Conservation (phyloP, 1,139 yeast species). For the Debaryomyces sp. region DNA sequence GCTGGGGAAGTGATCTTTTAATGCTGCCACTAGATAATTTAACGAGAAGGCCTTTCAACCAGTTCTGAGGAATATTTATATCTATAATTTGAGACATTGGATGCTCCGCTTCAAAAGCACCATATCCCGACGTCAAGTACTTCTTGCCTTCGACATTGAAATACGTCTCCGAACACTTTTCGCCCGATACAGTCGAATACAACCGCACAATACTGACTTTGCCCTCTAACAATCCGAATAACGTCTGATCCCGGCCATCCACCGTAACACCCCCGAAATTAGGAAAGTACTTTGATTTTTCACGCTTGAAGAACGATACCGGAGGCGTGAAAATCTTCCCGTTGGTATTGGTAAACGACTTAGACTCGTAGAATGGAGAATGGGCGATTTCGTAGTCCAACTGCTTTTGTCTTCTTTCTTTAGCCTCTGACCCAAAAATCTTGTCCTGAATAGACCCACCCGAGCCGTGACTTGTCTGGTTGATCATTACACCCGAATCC, state of each 20-base stretch:
- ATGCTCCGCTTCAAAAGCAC: conserved; percentile 32
- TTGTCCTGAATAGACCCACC: conserved; percentile 27
- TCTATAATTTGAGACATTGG: conserved; percentile 73
- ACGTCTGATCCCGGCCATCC: conserved; percentile 36
- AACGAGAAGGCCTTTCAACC: conserved; percentile 65
- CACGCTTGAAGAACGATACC: conserved; percentile 68
- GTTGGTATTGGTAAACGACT: conserved; percentile 74
- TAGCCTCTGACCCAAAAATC: conserved; percentile 41
- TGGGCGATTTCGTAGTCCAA: conserved; percentile 78
- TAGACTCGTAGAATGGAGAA: conserved; percentile 85
- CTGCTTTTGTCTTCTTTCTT: conserved; percentile 55
- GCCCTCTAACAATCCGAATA: conserved; percentile 42
- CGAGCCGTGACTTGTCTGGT: conserved; percentile 15
- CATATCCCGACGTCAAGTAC: conserved; percentile 35
- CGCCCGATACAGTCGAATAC: conserved; percentile 74
- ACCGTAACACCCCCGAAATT: conserved; percentile 69
- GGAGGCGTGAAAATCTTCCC: conserved; percentile 90
- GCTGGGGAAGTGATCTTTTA: conserved; percentile 44
- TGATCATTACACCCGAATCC: conserved; percentile 32
- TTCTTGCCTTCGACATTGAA: conserved; percentile 46
- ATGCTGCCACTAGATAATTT: conserved; percentile 52
- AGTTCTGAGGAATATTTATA: conserved; percentile 71
- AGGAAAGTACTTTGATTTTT: conserved; percentile 85
- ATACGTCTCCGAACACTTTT: conserved; percentile 63
- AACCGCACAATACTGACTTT: conserved; percentile 67